phyloP scores from a whole-genome alignment of 164 flowering plant species.

The Vitis riparia region DNA sequence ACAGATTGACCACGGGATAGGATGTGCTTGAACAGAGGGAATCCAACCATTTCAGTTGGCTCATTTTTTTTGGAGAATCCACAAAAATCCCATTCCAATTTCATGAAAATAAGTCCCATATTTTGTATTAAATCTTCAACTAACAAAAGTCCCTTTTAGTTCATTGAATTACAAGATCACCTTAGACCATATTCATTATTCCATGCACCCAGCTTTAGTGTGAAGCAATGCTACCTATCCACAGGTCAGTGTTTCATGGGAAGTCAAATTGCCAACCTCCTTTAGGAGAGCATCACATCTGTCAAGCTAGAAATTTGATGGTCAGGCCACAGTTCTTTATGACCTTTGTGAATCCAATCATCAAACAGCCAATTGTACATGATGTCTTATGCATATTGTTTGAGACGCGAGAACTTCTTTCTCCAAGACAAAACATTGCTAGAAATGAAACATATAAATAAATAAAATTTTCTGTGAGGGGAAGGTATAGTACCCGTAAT shows the following conservation, averaged over 20 bases:
- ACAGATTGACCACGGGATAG: too few relatives aligned
- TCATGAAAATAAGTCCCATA: too few relatives aligned
- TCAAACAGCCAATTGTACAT: not conserved
- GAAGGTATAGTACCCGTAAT: conserved; percentile 12
- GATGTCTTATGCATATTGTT: too few relatives aligned
- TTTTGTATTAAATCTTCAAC: too few relatives aligned
- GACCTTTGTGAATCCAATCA: not conserved
- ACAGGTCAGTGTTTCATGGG: not conserved
- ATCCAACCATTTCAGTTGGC: too few relatives aligned
- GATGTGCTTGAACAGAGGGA: too few relatives aligned
- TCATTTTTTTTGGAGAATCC: too few relatives aligned
- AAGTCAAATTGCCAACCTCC: not conserved
- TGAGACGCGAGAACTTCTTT: not conserved
- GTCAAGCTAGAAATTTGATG: not conserved
- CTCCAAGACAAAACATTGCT: not conserved
- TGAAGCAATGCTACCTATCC: not conserved
- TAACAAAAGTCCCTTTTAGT: not conserved
- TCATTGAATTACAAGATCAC: not conserved
- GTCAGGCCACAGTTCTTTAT: not conserved
- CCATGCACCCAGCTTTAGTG: not conserved
- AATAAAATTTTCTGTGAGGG: not conserved
- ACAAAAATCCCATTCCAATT: too few relatives aligned
- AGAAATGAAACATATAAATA: not conserved
- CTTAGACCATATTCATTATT: not conserved
- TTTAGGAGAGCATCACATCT: not conserved